These are phyloP conservation scores for Verbascum thapsus DNA, from an alignment of 257 asterid species.

Conservation along the genomic window DNA sequence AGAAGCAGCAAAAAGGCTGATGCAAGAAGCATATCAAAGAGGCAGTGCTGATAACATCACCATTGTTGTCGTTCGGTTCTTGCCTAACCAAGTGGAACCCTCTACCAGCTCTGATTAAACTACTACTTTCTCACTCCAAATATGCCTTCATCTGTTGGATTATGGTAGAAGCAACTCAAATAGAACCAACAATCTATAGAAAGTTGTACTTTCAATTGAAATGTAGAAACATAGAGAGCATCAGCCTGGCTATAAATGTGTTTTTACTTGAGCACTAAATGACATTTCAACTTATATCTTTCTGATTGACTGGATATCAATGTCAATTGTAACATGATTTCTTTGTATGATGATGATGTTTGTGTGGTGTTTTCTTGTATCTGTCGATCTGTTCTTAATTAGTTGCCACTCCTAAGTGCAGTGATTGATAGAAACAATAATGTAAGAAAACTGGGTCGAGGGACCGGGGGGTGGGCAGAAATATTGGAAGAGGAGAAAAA, in stretches of 20 bases:
- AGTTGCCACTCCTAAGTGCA: too few species aligned
- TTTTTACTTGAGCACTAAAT: slow-evolving; percentile 12
- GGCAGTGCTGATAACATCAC: slow-evolving; percentile 95
- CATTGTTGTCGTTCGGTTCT: slow-evolving; percentile 75
- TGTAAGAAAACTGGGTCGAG: too few species aligned
- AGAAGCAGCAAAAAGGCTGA: slow-evolving; percentile 83
- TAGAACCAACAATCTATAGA: slow-evolving; percentile 13
- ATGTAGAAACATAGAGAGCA: slow-evolving; percentile 34
- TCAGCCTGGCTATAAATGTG: slow-evolving; percentile 10
- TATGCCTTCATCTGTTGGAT: slow-evolving; percentile 2
- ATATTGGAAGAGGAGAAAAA: background rate
- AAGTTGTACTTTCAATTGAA: slow-evolving; percentile 32
- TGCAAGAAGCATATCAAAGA: slow-evolving; percentile 90
- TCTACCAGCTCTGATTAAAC: slow-evolving; percentile 46
- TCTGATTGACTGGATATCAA: slow-evolving; percentile 4
- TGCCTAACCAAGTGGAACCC: slow-evolving; percentile 47
- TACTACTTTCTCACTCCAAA: background rate
- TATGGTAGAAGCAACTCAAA: background rate
- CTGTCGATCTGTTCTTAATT: too few species aligned
- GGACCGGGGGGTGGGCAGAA: too few species aligned
- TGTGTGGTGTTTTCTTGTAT: too few species aligned
- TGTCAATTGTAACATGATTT: slow-evolving; percentile 3
- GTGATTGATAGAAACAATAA: too few species aligned
- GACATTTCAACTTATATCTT: background rate
- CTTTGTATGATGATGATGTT: background rate